Percentiles rank a stretch among this genome's conserved stretches.
Conservation (phyloP, 768 basidiomycete species). For the Suillus clintonianus region DNA sequence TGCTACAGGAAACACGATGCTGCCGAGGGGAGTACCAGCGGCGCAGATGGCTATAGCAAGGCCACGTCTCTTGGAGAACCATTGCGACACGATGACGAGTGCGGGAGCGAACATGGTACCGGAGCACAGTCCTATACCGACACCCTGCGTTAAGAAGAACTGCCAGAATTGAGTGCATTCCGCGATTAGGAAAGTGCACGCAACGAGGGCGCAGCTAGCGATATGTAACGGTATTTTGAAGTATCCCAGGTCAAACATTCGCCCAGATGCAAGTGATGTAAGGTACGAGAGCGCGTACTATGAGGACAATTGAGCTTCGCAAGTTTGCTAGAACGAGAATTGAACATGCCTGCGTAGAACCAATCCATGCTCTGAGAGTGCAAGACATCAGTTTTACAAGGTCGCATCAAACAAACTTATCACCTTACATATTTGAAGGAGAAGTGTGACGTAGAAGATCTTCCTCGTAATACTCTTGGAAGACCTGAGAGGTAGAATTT, state of each 20-base stretch:
- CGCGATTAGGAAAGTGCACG: conserved; percentile 64
- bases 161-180: conserved; percentile 80
- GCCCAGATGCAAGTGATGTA: conserved; percentile 63
- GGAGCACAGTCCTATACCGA: conserved; percentile 62
- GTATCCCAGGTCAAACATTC: conserved; percentile 74
- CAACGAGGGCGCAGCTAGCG: conserved; percentile 52
- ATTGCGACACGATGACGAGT: conserved; percentile 63
- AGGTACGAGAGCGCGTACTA: conserved; percentile 66
- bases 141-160: conserved; percentile 72
- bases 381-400: neutral
- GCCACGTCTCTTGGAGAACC: conserved; percentile 62
- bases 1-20: conserved; percentile 65
- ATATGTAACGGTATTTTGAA: conserved; percentile 51
- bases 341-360: conserved; percentile 62
- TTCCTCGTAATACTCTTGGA: conserved; percentile 72
- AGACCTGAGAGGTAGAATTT: conserved; percentile 44
- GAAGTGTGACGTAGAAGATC: conserved; percentile 48
- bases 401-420: neutral
- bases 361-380: conserved; percentile 71
- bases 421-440: conserved; percentile 62
- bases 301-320: neutral
- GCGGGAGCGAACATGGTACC: conserved; percentile 67
- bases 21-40: conserved; percentile 68
- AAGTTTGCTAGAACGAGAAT: neutral
- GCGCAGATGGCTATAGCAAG: conserved; percentile 64